A percentile compares a stretch with the other conserved stretches of the same genome.
Conservation (phyloP, 1,284 basidiomycete species). For the Neotropicomus parvogracilis region DNA sequence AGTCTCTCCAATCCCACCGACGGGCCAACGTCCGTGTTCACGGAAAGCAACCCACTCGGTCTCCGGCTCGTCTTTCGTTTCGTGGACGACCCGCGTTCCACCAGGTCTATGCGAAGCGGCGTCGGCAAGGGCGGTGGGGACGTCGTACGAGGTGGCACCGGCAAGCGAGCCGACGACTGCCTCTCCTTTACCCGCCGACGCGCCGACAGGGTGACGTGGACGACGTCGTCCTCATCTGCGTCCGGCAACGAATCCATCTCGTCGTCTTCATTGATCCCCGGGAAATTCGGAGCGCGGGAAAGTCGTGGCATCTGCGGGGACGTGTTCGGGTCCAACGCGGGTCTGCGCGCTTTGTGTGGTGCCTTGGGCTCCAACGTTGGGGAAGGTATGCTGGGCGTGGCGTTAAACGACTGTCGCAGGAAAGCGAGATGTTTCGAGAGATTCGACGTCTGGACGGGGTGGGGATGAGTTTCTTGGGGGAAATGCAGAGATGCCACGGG, state of each 20-base stretch:
- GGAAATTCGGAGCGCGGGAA: conserved; percentile 61
- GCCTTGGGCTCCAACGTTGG: conserved; percentile 43
- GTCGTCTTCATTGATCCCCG: conserved; percentile 67
- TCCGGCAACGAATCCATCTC: conserved; percentile 46
- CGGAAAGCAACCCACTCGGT: conserved; percentile 62
- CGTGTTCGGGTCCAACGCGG: conserved; percentile 38
- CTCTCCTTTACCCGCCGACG: conserved; percentile 39
- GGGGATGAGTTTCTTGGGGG: conserved; percentile 10
- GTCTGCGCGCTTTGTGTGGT: conserved; percentile 45
- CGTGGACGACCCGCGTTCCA: conserved; percentile 30
- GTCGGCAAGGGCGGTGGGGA: conserved; percentile 33
- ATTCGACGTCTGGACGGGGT: conserved; percentile 49
- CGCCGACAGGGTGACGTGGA: conserved; percentile 33
- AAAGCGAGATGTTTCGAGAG: conserved; percentile 64
- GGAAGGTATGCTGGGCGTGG: conserved; percentile 33
- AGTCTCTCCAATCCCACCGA: conserved; percentile 24
- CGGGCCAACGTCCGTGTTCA: conserved; percentile 25
- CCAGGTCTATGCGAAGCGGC: conserved; percentile 33
- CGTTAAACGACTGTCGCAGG: conserved; percentile 58
- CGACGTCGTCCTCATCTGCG: conserved; percentile 39
- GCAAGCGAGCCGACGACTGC: conserved; percentile 41
- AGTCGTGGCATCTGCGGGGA: conserved; percentile 55
- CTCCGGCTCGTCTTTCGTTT: conserved; percentile 56
- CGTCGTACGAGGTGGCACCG: conserved; percentile 41
- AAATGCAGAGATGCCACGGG: conserved; percentile 12